Evolutionary conservation across 495 filamentous ascomycete species (phyloP).

Genomic region (Hypoxylon cercidicola): DNA sequence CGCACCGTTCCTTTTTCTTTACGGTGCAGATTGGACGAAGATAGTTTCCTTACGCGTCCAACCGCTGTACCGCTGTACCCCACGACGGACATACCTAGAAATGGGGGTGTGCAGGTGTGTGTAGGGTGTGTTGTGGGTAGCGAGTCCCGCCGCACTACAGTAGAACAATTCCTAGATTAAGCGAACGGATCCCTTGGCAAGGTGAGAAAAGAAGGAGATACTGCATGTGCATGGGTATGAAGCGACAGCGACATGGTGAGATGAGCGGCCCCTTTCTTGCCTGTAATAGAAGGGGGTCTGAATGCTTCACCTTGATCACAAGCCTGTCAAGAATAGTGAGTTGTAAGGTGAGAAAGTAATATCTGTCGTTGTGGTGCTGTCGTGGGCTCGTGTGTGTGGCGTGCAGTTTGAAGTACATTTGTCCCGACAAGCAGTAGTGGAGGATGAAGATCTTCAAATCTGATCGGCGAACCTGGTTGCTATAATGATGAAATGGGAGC

Average conservation of each 20-base stretch:
- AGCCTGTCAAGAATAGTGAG: neutral
- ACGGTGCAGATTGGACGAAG: slow-evolving; percentile 16
- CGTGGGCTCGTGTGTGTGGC: slow-evolving; percentile 8
- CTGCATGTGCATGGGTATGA: neutral
- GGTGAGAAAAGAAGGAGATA: slow-evolving; percentile 1
- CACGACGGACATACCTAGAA: slow-evolving; percentile 28
- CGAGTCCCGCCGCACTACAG: slow-evolving; percentile 26
- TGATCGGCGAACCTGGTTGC: slow-evolving; percentile 40
- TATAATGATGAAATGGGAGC: slow-evolving; percentile 44
- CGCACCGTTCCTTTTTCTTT: neutral
- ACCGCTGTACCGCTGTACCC: slow-evolving; percentile 32
- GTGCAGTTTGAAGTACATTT: slow-evolving; percentile 4
- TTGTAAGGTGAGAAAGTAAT: neutral
- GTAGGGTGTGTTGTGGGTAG: slow-evolving; percentile 10
- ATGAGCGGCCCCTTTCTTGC: neutral
- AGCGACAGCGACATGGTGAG: slow-evolving; percentile 1
- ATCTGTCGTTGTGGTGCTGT: slow-evolving; percentile 13
- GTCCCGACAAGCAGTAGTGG: slow-evolving; percentile 28
- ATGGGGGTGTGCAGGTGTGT: slow-evolving; percentile 7
- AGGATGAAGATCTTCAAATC: slow-evolving; percentile 43
- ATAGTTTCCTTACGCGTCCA: slow-evolving; percentile 15
- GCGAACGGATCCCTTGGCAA: slow-evolving; percentile 8
- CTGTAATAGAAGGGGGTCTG: neutral
- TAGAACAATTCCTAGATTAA: slow-evolving; percentile 22
- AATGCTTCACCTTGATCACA: slow-evolving; percentile 11